phyloP scores from a whole-genome alignment of 2,329 filamentous ascomycete species.

The Penicillium olsonii region DNA sequence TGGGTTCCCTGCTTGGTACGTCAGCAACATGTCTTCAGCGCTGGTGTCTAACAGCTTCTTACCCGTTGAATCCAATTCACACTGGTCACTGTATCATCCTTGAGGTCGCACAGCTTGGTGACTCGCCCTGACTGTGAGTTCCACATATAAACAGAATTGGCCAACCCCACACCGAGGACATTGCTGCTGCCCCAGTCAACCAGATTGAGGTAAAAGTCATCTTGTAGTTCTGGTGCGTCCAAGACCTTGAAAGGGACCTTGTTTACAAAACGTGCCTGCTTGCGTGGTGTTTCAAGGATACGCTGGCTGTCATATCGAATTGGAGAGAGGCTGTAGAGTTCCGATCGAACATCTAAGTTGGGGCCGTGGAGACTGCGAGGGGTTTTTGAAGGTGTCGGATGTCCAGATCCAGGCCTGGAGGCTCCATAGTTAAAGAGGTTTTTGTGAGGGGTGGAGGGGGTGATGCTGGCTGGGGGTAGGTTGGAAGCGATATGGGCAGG shows the following conservation, averaged over 20 bases:
- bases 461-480: slow-evolving; percentile 71
- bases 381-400: slow-evolving; percentile 84
- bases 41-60: slow-evolving; percentile 22
- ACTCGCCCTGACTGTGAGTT: slow-evolving; percentile 89
- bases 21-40: slow-evolving; percentile 3
- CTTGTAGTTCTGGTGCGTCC: slow-evolving; percentile 91
- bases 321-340: slow-evolving; percentile 93
- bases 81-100: slow-evolving; percentile 92
- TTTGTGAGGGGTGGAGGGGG: slow-evolving; percentile 94
- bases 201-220: slow-evolving; percentile 96
- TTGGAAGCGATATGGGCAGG: slow-evolving; percentile 66
- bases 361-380: slow-evolving; percentile 84
- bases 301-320: slow-evolving; percentile 91
- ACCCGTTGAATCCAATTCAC: slow-evolving; percentile 96
- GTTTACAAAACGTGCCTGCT: slow-evolving; percentile 84
- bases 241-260: slow-evolving; percentile 98
- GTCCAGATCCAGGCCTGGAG: slow-evolving; percentile 71
- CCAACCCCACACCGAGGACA: slow-evolving; percentile 87
- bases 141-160: slow-evolving; percentile 97
- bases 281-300: slow-evolving; percentile 86
- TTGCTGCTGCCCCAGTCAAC: slow-evolving; percentile 98
- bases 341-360: slow-evolving; percentile 84
- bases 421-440: slow-evolving; percentile 94
- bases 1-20: slow-evolving; percentile 68
- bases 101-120: slow-evolving; percentile 88